Evolutionary conservation across 2,329 filamentous ascomycete genomes (phyloP), one percentile per base, ranked within the genome.

Genomic region (Furcasterigmium sp.): DNA sequence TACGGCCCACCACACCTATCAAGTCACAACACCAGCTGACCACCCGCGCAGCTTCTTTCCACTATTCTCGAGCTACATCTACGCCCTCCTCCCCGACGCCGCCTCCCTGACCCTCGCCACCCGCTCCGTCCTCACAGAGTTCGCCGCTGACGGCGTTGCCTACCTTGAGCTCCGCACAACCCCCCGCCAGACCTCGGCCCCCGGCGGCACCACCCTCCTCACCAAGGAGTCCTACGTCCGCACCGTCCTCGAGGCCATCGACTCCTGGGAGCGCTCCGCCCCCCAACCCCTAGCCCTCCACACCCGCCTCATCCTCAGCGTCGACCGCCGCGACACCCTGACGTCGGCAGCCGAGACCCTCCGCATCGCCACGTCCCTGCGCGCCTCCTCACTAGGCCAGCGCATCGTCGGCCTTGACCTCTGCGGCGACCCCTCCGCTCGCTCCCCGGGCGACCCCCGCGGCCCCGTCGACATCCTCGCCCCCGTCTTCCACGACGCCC

Each of bases 121-220:
- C 1, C 68, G 64, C 34, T 73, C 77, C 5, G 85, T 91, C 36
- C 70, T 89, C 7, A 47, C 66, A 17, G 75, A 81, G 53, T 94
- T 93, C 55, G 69, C 76, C 40, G 59, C 62, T 20, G 87, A 93
- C 56, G 85, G 85, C 28, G 82, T 91, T 14, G 72, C 78, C 44
- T 91, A 93, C 57, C 73, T 91, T 11, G 88, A 94, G 59, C 75
- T 93, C 19, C 80, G 88, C 35, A 91, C 87, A 1, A 93, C 87
- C 2, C 88, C 88, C 1, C 78, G 88, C 42, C 38, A 38, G 6
- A 41, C 46, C 4, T 40, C 37, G 15, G 37, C 32, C 8, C 35
- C 46, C 1, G 42, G 8, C n/a, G 72, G 75, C 2, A 77, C 84
- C 26, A 68, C 73, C 3, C 57, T 62, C 1, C 65, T 87, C 30